Base-by-base conservation (phyloP, 768 basidiomycete genomes). In the Pisolithus microcarpus region DNA sequence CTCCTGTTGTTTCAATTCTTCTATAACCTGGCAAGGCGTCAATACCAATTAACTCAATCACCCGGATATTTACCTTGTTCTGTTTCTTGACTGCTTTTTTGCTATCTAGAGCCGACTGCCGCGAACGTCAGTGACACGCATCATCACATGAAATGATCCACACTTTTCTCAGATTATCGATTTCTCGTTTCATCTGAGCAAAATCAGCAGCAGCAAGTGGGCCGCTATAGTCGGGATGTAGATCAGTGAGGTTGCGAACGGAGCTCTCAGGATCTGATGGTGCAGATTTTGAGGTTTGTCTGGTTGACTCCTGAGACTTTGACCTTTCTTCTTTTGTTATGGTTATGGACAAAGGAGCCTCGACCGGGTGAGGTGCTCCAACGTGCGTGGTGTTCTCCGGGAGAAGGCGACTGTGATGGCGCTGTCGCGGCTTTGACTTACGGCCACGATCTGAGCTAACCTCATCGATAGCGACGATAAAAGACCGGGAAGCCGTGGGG, bases 81-180 rank as follows among this genome's bases (percentile, higher is more conserved):
- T 84, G 79, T 52, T 78, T 79, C 67, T 75, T 82, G 0, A 72
- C 61, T 0, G 58, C 60, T 56, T 78, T 84, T 63, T 74, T 80
- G 49, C 61, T 67, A 16, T 80, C 76, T 19, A 70, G 65, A 6
- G 72, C 58, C 23, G 73, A 58, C 70, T 73, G 37, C 6, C 23
- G 37, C 36, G 37, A 2, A 30, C 19, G 18, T 60, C 18, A 66
- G 52, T 21, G 23, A 44, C 8, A 10, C 34, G 38, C 19, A 7
- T 28, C n/a, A 18, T 13, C 10, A 26, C 28, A 15, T n/a, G 30
- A 38, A 21, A 48, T 37, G 56, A 44, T 51, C 53, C 60, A 47
- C 31, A 67, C 70, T 60, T 72, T 78, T 64, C 79, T 82, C 54
- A 81, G 68, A 5, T 54, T 50, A 44, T 85, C 82, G 5, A 84